phyloP scores from a whole-genome alignment of 257 asterid species.

The Nicotiana paniculata region DNA sequence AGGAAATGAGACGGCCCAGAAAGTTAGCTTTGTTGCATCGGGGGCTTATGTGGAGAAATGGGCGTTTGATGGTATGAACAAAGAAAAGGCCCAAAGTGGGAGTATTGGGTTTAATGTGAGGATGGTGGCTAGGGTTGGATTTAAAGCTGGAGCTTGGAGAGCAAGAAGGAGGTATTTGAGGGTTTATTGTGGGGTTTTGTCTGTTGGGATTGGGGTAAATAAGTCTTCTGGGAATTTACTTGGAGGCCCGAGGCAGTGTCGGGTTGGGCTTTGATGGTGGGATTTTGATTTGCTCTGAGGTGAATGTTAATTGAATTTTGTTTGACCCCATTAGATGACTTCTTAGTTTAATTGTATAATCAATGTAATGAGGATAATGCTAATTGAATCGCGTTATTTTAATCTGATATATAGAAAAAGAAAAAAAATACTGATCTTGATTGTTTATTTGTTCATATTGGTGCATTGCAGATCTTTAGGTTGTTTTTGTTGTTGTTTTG shows the following conservation, averaged over 20 bases:
- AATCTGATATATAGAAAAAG: background rate
- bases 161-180: conserved; percentile 57
- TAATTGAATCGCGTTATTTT: background rate
- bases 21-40: conserved; percentile 54
- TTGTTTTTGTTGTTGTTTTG: background rate
- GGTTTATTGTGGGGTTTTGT: conserved; percentile 67
- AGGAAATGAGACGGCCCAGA: conserved; percentile 43
- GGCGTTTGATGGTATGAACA: conserved; percentile 41
- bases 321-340: background rate
- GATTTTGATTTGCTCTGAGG: background rate
- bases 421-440: background rate
- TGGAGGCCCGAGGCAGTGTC: conserved; percentile 56
- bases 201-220: conserved; percentile 34
- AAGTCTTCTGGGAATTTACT: conserved; percentile 40
- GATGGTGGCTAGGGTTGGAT: conserved; percentile 52
- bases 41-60: conserved; percentile 42
- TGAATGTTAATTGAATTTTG: background rate
- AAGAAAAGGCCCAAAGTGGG: conserved; percentile 34
- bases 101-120: conserved; percentile 50
- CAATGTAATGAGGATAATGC: background rate
- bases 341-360: background rate
- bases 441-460: background rate
- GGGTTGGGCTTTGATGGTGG: conserved; percentile 62
- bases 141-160: conserved; percentile 78
- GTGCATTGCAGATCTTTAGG: background rate